Evolutionary conservation across 1,284 basidiomycete species (phyloP).

Genomic region (Leccinum fallax): DNA sequence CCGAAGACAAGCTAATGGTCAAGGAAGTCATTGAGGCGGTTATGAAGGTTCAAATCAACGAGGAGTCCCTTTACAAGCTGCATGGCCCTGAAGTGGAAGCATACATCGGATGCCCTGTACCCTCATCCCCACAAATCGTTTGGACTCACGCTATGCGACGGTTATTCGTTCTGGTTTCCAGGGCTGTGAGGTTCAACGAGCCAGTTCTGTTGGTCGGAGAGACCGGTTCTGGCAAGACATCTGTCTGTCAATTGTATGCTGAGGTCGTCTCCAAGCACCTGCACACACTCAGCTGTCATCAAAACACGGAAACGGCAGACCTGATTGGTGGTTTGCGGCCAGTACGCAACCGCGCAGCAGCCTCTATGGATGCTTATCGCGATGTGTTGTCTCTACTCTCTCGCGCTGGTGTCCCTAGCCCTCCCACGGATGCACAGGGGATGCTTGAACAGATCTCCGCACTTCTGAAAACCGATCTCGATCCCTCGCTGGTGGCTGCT

Average conservation of each 20-base stretch:
- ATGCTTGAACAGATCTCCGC: constrained; percentile 44
- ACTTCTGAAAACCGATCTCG: constrained; percentile 30
- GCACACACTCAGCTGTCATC: constrained; percentile 91
- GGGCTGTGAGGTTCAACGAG: constrained; percentile 88
- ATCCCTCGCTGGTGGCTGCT: constrained; percentile 32
- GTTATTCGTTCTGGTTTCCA: constrained; percentile 82
- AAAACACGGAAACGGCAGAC: constrained; percentile 99
- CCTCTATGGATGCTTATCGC: constrained; percentile 48
- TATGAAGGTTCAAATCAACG: constrained; percentile 88
- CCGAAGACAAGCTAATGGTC: constrained; percentile 88
- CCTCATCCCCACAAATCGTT: constrained; percentile 59
- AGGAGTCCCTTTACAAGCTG: constrained; percentile 67
- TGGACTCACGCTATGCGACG: constrained; percentile 96
- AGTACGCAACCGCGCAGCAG: constrained; percentile 73
- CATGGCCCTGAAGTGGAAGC: constrained; percentile 48
- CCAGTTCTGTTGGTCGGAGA: constrained; percentile 98
- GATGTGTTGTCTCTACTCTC: constrained; percentile 48
- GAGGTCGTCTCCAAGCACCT: constrained; percentile 66
- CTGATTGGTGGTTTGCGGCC: constrained; percentile 94
- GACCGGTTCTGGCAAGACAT: constrained; percentile 97
- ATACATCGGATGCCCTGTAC: constrained; percentile 61
- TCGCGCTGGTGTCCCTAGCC: constrained; percentile 40
- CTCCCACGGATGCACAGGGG: constrained; percentile 37
- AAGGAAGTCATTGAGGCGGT: constrained; percentile 91
- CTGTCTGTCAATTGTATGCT: constrained; percentile 91